Evolutionary conservation across 805 yeast genomes (phyloP), one percentile per base, ranked within the genome.

Genomic region (Cyberlindnera misumaiensis): DNA sequence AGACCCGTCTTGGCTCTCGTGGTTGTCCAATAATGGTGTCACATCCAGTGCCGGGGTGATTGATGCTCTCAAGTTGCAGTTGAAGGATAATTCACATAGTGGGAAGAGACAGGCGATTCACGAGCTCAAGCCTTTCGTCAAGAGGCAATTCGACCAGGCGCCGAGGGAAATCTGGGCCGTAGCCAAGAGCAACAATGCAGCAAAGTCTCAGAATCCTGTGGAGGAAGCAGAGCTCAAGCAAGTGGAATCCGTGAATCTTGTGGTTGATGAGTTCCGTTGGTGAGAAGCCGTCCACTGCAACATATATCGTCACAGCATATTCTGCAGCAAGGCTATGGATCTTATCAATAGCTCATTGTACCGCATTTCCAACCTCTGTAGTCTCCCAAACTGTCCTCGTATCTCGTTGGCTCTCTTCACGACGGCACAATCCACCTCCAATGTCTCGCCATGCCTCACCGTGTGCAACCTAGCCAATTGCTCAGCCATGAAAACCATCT

Each of bases 281-380:
- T 20, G 24, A 20, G 8, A n/a, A n/a, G n/a, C n/a, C n/a, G n/a
- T n/a, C n/a, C n/a, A n/a, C n/a, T n/a, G n/a, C 24, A 6, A 8
- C 8, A 20, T 8, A 20, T 20, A 20, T n/a, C 25, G 11, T 7
- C 16, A 22, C 34, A 31, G 17, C 34, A 42, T 53, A 34, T 55
- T 55, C 30, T 51, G 55, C 12, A 53, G 26, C 14, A 53, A 9
- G 8, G 42, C 42, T 3, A 53, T 41, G 2, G 56, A 49, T 9
- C 53, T 38, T 3, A 53, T 39, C 4, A 55, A 27, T 20, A 55
- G 30, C 11, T 30, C 38, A 27, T 55, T 53, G 32, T 55, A 55
- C 20, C 42, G 28, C 14, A 51, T 18, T 37, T 49, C 51, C 26
- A 50, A 27, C 7, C 30, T 8, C 7, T 35, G 30, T 7, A 53